These are phyloP conservation scores for Thalassia testudinum DNA, from an alignment of 116 monocot species.

Conservation along the genomic window DNA sequence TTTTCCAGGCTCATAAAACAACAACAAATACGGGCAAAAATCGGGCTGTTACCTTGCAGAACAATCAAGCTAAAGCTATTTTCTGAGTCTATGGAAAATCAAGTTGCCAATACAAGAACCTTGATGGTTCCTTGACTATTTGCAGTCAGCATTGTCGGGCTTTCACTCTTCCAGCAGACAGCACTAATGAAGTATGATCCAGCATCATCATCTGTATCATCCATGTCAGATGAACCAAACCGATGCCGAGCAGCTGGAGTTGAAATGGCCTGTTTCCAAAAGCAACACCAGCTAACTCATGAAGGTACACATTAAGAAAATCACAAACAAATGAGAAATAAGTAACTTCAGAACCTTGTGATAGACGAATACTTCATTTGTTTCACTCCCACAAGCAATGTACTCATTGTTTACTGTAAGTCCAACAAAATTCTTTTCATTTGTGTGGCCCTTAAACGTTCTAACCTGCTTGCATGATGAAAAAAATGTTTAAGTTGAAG, in stretches of 20 bases:
- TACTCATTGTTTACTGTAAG: conserved; percentile 84
- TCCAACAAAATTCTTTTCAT: conserved; percentile 99
- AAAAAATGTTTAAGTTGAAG: too few species aligned
- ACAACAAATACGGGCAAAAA: too few species aligned
- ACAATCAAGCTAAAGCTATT: too few species aligned
- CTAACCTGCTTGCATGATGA: conserved; percentile 61
- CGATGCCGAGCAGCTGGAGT: conserved; percentile 73
- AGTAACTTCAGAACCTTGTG: conserved; percentile 61
- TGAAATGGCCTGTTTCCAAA: conserved; percentile 54
- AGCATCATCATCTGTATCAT: conserved; percentile 63
- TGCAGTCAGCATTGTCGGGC: conserved; percentile 89
- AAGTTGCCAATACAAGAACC: conserved; percentile 88
- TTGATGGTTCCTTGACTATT: conserved; percentile 98
- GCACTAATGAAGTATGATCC: conserved; percentile 93
- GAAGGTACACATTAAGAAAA: neutral
- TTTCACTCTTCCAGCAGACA: conserved; percentile 97
- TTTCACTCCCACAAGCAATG: conserved; percentile 97
- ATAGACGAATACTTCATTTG: conserved; percentile 94
- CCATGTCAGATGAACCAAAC: conserved; percentile 67
- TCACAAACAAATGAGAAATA: neutral
- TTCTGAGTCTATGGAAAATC: conserved; percentile 5
- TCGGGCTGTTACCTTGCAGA: too few species aligned
- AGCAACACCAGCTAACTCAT: neutral
- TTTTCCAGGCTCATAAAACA: too few species aligned
- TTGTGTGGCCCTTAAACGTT: conserved; percentile 88